Percentiles rank a stretch among this genome's conserved stretches.
Conservation (phyloP, 495 filamentous ascomycete genomes). For the Jackrogersella multiformis region DNA sequence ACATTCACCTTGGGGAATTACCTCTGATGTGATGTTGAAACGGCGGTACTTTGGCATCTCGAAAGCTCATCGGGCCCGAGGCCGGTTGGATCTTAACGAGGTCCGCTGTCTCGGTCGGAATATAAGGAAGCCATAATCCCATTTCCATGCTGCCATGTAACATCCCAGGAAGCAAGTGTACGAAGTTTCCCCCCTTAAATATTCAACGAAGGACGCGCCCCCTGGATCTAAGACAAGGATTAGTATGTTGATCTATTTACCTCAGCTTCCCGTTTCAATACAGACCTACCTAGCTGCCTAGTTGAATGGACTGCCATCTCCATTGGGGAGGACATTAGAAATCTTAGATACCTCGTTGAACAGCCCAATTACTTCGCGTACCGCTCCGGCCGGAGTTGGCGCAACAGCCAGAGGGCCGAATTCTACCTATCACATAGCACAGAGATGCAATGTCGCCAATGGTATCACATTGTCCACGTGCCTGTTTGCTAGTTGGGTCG, state of each 20-base stretch:
- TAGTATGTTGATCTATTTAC: background rate
- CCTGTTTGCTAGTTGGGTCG: slow-evolving; percentile 19
- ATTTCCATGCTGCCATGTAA: slow-evolving; percentile 8
- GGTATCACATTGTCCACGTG: slow-evolving; percentile 22
- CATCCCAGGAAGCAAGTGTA: background rate
- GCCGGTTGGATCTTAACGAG: background rate
- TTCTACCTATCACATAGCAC: slow-evolving; percentile 33
- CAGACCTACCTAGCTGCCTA: no score
- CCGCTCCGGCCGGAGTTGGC: slow-evolving; percentile 4
- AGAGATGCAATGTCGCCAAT: slow-evolving; percentile 23
- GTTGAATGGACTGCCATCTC: no score
- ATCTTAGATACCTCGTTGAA: background rate
- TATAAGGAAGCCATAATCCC: background rate
- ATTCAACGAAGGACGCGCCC: background rate
- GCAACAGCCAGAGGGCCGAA: slow-evolving; percentile 14
- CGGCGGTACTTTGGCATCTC: background rate
- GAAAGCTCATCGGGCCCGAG: background rate
- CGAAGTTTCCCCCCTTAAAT: slow-evolving; percentile 7
- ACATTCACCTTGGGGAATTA: slow-evolving; percentile 3
- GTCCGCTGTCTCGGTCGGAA: background rate
- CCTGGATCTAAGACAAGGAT: slow-evolving; percentile 2
- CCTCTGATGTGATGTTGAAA: background rate
- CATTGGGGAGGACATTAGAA: no score
- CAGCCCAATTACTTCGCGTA: background rate
- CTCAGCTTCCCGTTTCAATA: background rate